phyloP scores from a whole-genome alignment of 495 filamentous ascomycete genomes.

The Penicillium angulare region DNA sequence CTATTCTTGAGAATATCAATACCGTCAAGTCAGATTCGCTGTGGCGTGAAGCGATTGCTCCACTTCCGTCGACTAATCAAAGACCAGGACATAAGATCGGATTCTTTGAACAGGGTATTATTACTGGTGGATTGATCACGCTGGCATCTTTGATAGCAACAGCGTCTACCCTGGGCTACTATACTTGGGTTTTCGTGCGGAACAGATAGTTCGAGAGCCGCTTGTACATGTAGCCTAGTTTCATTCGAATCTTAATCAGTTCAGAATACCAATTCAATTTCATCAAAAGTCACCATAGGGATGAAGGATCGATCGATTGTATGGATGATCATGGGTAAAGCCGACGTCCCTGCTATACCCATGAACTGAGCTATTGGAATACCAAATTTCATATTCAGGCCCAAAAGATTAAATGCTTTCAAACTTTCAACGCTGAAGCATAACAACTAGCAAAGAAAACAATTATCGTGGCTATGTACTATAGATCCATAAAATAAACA shows the following conservation, averaged over 20 bases:
- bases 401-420: no score
- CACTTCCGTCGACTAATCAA: slow-evolving; percentile 40
- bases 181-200: slow-evolving; percentile 23
- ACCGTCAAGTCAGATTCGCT: slow-evolving; percentile 16
- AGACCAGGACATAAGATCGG: slow-evolving; percentile 37
- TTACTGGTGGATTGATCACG: slow-evolving; percentile 35
- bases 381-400: no score
- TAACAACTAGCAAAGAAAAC: no score
- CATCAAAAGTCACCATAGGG: no score
- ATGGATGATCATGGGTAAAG: no score
- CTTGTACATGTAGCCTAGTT: neutral
- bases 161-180: slow-evolving; percentile 29
- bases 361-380: no score
- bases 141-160: slow-evolving; percentile 25
- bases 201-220: neutral
- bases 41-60: slow-evolving; percentile 27
- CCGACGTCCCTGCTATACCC: no score
- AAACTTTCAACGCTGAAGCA: no score
- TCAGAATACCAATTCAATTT: no score
- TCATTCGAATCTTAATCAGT: no score
- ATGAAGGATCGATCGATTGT: no score
- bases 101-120: slow-evolving; percentile 54
- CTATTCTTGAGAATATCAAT: slow-evolving; percentile 16
- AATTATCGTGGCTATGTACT: no score
- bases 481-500: neutral